These are phyloP conservation scores for Coemansia reversa DNA, from an alignment of 192 early-diverging fungal species.

Conservation along the genomic window DNA sequence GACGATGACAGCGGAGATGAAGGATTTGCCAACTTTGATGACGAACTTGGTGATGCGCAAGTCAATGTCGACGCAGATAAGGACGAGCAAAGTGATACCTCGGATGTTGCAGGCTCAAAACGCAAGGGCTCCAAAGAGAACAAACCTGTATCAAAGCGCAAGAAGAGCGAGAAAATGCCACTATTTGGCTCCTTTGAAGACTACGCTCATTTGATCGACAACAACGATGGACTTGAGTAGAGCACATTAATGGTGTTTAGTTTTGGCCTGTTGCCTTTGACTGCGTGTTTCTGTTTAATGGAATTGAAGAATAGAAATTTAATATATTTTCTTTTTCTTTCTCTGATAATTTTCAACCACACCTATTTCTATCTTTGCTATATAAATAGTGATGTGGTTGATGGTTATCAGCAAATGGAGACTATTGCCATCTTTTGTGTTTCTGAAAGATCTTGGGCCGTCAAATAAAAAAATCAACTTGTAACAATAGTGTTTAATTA, in stretches of 20 bases:
- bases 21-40: conserved; percentile 29
- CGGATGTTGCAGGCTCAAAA: conserved; percentile 25
- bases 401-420: no score
- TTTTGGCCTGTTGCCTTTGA: no score
- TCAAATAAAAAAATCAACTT: no score
- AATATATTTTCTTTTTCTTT: neutral
- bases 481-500: no score
- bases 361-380: no score
- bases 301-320: no score
- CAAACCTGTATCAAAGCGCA: conserved; percentile 43
- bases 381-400: no score
- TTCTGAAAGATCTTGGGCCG: no score
- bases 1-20: conserved; percentile 55
- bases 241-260: neutral
- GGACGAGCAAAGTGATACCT: conserved; percentile 9
- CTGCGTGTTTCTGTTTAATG: no score
- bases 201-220: conserved; percentile 59
- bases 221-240: conserved; percentile 41
- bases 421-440: no score
- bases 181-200: conserved; percentile 72
- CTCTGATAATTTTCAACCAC: no score
- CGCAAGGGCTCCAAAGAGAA: conserved; percentile 38
- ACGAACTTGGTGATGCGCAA: conserved; percentile 15
- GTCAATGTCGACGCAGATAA: conserved; percentile 1
- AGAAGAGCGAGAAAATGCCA: conserved; percentile 62